Conservation (phyloP, 129 eudicot genomes). For the Helichrysum umbraculigerum region DNA sequence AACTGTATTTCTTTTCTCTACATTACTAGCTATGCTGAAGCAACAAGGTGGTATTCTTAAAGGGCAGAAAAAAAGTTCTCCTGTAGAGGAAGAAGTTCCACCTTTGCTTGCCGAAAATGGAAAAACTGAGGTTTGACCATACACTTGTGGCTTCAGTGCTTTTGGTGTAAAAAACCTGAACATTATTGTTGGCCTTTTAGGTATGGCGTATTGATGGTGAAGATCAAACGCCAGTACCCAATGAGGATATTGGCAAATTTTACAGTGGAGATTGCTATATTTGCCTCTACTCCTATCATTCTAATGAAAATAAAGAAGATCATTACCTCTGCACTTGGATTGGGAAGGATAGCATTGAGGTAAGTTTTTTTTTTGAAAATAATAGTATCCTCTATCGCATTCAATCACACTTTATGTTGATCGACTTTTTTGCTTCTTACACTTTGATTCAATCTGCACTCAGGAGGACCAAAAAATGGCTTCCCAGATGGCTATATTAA, state of each 20-base stretch:
- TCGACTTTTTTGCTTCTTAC: not conserved
- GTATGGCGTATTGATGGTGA: slow-evolving; percentile 86
- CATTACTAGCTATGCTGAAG: slow-evolving; percentile 79
- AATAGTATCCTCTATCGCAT: no score
- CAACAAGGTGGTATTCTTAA: slow-evolving; percentile 90
- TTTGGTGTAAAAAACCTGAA: slow-evolving; percentile 12
- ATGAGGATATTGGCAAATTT: slow-evolving; percentile 82
- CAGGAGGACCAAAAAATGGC: slow-evolving; percentile 85
- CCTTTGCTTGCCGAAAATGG: slow-evolving; percentile 92
- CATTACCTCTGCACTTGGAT: slow-evolving; percentile 88
- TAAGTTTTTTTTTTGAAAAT: no score
- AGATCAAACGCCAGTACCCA: slow-evolving; percentile 72
- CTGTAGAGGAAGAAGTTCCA: slow-evolving; percentile 83
- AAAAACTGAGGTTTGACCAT: slow-evolving; percentile 67
- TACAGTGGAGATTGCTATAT: slow-evolving; percentile 97
- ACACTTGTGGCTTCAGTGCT: not conserved
- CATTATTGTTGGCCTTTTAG: slow-evolving; percentile 36
- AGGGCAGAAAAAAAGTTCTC: slow-evolving; percentile 65
- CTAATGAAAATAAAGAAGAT: slow-evolving; percentile 84
- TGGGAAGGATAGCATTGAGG: slow-evolving; percentile 97
- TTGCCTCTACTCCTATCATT: slow-evolving; percentile 75
- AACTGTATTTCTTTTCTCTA: slow-evolving; percentile 18
- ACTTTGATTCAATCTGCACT: slow-evolving; percentile 2
- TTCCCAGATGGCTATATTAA: slow-evolving; percentile 57
- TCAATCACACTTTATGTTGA: not conserved